phyloP scores from a whole-genome alignment of 169 alveolate genomes.

The Plasmodium billcollinsi region DNA sequence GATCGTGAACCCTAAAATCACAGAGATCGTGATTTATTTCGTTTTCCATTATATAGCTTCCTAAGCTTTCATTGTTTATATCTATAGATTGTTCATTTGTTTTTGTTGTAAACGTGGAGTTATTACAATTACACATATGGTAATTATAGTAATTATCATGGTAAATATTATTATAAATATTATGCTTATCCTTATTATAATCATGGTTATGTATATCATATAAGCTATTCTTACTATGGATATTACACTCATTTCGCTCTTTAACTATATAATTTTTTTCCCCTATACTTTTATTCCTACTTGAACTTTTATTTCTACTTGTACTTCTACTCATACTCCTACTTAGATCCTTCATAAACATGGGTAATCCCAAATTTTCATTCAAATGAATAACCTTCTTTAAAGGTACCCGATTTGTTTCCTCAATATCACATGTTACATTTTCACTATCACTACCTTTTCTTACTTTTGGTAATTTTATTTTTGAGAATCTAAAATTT shows the following conservation, averaged over 20 bases:
- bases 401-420: constrained; percentile 6
- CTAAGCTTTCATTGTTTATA: not conserved
- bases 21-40: constrained; percentile 26
- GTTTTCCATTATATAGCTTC: constrained; percentile 7
- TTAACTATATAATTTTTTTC: too few relatives aligned
- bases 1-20: constrained; percentile 21
- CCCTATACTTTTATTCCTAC: too few relatives aligned
- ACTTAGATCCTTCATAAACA: constrained; percentile 14
- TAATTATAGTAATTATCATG: too few relatives aligned
- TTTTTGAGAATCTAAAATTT: constrained; percentile 16
- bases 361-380: constrained; percentile 15
- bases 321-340: constrained; percentile 13
- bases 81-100: not conserved
- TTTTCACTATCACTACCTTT: constrained; percentile 25
- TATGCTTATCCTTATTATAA: not conserved
- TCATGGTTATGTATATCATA: constrained; percentile 13
- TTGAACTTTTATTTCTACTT: not conserved
- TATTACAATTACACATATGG: not conserved
- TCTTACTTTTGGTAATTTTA: constrained; percentile 22
- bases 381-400: constrained; percentile 34
- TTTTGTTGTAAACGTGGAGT: not conserved
- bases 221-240: constrained; percentile 17
- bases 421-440: constrained; percentile 27
- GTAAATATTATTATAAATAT: too few relatives aligned
- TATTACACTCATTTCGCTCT: not conserved